Evolutionary conservation across 1,284 basidiomycete genomes (phyloP).

Genomic region (Boletus sp.): DNA sequence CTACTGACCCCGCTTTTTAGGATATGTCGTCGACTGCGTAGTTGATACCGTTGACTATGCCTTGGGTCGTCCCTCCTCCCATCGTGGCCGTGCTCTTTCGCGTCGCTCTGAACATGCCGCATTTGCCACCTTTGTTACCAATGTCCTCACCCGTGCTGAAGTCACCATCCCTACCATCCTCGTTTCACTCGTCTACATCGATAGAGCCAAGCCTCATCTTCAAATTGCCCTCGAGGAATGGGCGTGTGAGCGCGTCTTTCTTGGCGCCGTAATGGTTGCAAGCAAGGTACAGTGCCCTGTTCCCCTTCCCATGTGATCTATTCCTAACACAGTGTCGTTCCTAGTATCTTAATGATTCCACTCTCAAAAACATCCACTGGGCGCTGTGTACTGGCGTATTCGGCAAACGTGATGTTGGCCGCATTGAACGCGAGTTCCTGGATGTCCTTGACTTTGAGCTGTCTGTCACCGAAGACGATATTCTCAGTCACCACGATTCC

Average conservation of each 20-base stretch:
- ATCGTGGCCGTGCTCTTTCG: slow-evolving; percentile 44
- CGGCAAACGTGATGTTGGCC: slow-evolving; percentile 70
- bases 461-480: slow-evolving; percentile 55
- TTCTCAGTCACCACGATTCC: slow-evolving; percentile 57
- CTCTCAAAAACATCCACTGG: slow-evolving; percentile 75
- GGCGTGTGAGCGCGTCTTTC: slow-evolving; percentile 74
- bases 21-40: slow-evolving; percentile 63
- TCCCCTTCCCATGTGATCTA: slow-evolving; percentile 12
- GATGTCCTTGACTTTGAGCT: slow-evolving; percentile 72
- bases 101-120: slow-evolving; percentile 49
- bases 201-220: slow-evolving; percentile 66
- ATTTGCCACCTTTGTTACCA: slow-evolving; percentile 58
- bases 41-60: slow-evolving; percentile 70
- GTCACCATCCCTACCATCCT: slow-evolving; percentile 61
- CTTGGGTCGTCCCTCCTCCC: slow-evolving; percentile 55
- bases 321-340: slow-evolving; percentile 16
- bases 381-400: slow-evolving; percentile 74
- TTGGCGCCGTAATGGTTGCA: slow-evolving; percentile 67
- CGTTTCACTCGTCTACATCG: slow-evolving; percentile 64
- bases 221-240: slow-evolving; percentile 73
- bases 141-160: slow-evolving; percentile 65
- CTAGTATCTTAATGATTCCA: slow-evolving; percentile 71
- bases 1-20: slow-evolving; percentile 35
- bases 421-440: slow-evolving; percentile 74
- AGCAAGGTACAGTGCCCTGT: slow-evolving; percentile 52